Percentiles rank a stretch among this genome's conserved stretches.
Evolutionary conservation across 176 grass and related monocot genomes (phyloP).

Genomic region (Tuctoria greenei): DNA sequence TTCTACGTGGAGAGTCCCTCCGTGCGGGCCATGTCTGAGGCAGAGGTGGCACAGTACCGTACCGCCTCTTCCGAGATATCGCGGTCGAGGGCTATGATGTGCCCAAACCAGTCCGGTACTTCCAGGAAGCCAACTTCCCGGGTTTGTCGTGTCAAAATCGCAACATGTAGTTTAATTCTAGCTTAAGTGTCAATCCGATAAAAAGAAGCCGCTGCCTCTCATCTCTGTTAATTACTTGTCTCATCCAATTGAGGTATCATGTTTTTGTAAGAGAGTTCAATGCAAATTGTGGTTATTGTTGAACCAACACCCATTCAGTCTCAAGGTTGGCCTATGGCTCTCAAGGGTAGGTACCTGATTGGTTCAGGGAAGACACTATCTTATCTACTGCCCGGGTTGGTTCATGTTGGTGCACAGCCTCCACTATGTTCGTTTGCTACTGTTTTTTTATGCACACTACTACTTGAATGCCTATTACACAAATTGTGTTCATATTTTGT

Average conservation of each 20-base stretch:
- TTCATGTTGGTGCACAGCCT: conserved; percentile 92
- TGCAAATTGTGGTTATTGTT: conserved; percentile 24
- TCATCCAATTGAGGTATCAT: neutral
- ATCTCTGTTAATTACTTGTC: neutral
- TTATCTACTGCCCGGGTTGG: conserved; percentile 77
- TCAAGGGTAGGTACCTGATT: conserved; percentile 92
- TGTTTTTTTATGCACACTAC: neutral
- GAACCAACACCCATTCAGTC: conserved; percentile 94
- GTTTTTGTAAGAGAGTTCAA: neutral
- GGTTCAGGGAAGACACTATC: conserved; percentile 95
- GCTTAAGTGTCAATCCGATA: neutral
- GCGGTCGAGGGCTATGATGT: conserved; percentile 73
- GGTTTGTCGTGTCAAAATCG: conserved; percentile 29
- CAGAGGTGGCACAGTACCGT: conserved; percentile 67
- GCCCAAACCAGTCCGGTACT: conserved; percentile 81
- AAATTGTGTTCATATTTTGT: neutral
- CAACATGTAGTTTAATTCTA: neutral
- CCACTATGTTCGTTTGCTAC: conserved; percentile 65
- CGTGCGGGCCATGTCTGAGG: conserved; percentile 83
- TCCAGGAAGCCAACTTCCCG: conserved; percentile 90
- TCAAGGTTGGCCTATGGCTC: conserved; percentile 97
- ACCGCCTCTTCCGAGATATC: conserved; percentile 68
- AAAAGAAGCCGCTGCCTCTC: neutral
- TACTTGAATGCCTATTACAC: neutral
- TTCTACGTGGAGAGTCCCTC: conserved; percentile 81